These are phyloP conservation scores for Solanum bulbocastanum DNA, from an alignment of 257 asterid genomes.

Conservation along the genomic window DNA sequence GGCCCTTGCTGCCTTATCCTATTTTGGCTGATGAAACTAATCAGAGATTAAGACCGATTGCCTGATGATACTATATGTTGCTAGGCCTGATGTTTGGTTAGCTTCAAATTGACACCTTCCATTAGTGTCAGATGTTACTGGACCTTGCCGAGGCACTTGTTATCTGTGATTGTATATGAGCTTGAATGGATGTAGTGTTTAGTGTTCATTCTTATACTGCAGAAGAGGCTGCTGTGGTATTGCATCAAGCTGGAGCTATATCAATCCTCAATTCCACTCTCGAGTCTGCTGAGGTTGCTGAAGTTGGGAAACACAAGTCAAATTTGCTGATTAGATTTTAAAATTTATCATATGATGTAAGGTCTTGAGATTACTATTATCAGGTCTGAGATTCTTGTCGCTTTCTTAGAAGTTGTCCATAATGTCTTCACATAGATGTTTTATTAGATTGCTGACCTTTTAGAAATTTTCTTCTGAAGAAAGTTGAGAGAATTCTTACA, in stretches of 20 bases:
- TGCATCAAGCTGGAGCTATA: constrained; percentile 59
- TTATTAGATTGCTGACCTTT: not conserved
- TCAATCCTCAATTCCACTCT: constrained; percentile 39
- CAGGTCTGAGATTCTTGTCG: not conserved
- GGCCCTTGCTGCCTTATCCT: not conserved
- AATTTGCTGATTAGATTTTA: constrained; percentile 40
- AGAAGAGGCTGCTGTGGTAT: constrained; percentile 58
- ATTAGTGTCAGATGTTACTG: not conserved
- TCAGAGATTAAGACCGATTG: not conserved
- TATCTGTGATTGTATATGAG: not conserved
- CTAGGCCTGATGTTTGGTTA: not conserved
- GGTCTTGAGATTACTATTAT: not conserved
- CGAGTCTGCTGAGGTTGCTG: constrained; percentile 40
- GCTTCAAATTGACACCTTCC: not conserved
- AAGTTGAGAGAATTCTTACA: not conserved
- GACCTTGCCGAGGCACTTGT: not conserved
- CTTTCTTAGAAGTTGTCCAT: not conserved
- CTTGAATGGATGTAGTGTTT: not conserved
- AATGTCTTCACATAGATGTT: not conserved
- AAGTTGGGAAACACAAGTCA: constrained; percentile 43
- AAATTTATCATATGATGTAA: constrained; percentile 19
- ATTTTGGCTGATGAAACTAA: not conserved
- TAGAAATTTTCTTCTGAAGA: not conserved
- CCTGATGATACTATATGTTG: not conserved
- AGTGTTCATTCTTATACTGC: not conserved